Evolutionary conservation across 2,329 filamentous ascomycete species (phyloP), one percentile per base, ranked within the genome.

Genomic region (Colletotrichum incanum): DNA sequence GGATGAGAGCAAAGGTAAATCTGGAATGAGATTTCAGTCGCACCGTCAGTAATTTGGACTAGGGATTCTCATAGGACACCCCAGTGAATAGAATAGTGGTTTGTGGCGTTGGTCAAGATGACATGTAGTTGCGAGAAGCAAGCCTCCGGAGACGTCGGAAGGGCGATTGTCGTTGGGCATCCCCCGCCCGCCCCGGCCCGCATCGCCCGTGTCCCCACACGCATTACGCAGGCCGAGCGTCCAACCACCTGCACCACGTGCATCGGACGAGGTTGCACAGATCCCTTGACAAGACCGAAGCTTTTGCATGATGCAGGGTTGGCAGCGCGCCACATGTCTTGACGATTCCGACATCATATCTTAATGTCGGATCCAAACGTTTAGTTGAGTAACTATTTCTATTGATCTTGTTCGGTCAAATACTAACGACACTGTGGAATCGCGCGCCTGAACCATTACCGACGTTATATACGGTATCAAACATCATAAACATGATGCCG

Each of bases 401-500:
- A 68, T 63, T 67, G 16, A 26, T 67, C 45, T 41, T 7, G 37
- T 43, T 41, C 37, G 39, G 23, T 63, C 65, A 34, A 41, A 47
- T 54, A 63, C 62, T 16, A 59, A 49, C 28, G 37, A 69, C 59
- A 67, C 34, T 59, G 26, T 23, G 34, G 12, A 60, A 60, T 37
- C 50, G 3, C n/a, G 39, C 58, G 43, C 61, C 26, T 43, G 50
- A 41, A 52, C 59, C 59, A 60, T 60, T 37, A 65, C 52, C 58
- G 58, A 59, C 60, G 47, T 37, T 68, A 69, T 72, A 28, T 69
- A 72, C 69, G 59, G 23, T 65, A 69, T 72, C 59, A 67, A 64
- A 65, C 58, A 72, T 72, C 65, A 72, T 72, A 60, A 45, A 68
- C 65, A 72, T 69, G 50, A 39, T 69, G 58, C 69, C 59, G 23